Evolutionary conservation across 495 filamentous ascomycete species (phyloP).

Genomic region (Penicillium odoratum): DNA sequence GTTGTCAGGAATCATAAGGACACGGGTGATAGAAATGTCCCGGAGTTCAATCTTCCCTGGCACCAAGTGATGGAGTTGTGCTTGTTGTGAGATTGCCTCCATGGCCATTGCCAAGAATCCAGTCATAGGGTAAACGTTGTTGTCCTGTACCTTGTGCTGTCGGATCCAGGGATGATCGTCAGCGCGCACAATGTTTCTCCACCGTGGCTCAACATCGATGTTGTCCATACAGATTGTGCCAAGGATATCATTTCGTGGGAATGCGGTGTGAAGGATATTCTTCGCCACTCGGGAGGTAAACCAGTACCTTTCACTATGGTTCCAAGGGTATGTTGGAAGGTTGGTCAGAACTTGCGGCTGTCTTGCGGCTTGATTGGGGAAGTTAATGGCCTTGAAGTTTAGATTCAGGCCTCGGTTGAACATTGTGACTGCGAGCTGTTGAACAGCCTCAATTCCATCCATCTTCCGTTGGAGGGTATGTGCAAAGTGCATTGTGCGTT

Average conservation of each 20-base stretch:
- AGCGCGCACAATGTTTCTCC: constrained; percentile 33
- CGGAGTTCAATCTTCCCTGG: constrained; percentile 30
- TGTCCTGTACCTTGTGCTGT: constrained; percentile 48
- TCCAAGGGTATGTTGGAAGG: constrained; percentile 39
- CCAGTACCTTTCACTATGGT: constrained; percentile 37
- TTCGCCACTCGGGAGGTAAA: constrained; percentile 24
- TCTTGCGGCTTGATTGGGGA: constrained; percentile 13
- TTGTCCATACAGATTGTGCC: constrained; percentile 27
- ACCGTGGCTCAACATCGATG: constrained; percentile 30
- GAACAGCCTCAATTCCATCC: constrained; percentile 23
- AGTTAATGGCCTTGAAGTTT: constrained; percentile 28
- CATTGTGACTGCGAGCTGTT: constrained; percentile 26
- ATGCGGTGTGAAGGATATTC: constrained; percentile 25
- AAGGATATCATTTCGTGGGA: constrained; percentile 31
- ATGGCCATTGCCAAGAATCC: constrained; percentile 53
- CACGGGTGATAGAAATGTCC: constrained; percentile 40
- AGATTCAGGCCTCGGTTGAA: constrained; percentile 24
- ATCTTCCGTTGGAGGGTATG: constrained; percentile 27
- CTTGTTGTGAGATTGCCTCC: constrained; percentile 49
- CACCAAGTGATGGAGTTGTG: constrained; percentile 24
- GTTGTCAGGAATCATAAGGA: constrained; percentile 39
- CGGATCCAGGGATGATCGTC: constrained; percentile 37
- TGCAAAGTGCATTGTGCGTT: constrained; percentile 21
- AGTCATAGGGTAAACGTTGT: constrained; percentile 50
- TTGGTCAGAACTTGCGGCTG: constrained; percentile 27